Conservation (phyloP, 1,139 yeast species). For the Taiozyma onychis region DNA sequence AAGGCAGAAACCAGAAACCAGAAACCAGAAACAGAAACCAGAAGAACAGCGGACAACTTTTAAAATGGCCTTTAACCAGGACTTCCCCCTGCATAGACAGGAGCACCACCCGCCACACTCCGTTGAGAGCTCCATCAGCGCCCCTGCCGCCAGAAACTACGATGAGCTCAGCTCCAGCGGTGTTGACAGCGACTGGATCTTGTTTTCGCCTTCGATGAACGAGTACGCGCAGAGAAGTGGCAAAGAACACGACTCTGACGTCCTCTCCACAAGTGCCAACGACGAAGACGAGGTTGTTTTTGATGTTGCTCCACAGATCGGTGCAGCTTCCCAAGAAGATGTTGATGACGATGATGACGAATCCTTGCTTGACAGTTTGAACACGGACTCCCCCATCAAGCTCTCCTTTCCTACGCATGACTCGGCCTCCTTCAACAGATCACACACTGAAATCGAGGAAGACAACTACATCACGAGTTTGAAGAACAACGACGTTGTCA, state of each 20-base stretch:
- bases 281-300: conserved; percentile 2
- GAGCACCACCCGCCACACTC: background rate
- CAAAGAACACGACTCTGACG: conserved; percentile 7
- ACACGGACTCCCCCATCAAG: conserved; percentile 6
- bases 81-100: background rate
- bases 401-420: conserved; percentile 13
- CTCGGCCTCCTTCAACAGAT: conserved; percentile 8
- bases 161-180: conserved; percentile 20
- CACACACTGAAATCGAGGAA: conserved; percentile 2
- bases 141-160: conserved; percentile 1
- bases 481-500: conserved; percentile 17
- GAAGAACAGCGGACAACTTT: background rate
- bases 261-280: conserved; percentile 17
- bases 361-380: conserved; percentile 22
- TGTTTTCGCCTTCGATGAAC: conserved; percentile 19
- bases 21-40: too few relatives aligned
- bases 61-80: conserved; percentile 9
- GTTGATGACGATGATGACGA: conserved; percentile 20
- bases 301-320: background rate
- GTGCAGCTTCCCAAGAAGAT: background rate
- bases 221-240: conserved; percentile 2
- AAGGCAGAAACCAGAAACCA: background rate
- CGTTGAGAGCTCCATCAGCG: background rate
- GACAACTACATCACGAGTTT: conserved; percentile 8
- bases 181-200: conserved; percentile 22